Evolutionary conservation across 1,139 yeast species (phyloP).

Genomic region (Zygosaccharomyces sapae): DNA sequence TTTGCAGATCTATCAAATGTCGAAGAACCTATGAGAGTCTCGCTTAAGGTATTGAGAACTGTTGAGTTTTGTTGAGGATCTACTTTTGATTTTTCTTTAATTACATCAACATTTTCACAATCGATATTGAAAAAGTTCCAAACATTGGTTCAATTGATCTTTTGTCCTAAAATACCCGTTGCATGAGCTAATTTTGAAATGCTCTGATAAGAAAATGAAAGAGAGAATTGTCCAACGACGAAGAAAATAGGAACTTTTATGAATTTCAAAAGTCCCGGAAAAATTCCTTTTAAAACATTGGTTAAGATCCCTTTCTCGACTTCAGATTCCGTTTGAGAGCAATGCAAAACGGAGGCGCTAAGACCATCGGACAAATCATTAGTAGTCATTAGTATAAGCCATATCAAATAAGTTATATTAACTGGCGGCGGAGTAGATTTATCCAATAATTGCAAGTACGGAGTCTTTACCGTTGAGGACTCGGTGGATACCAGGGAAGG

Average conservation of each 20-base stretch:
- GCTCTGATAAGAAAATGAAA: constrained; percentile 65
- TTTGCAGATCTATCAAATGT: constrained; percentile 1
- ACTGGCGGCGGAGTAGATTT: constrained; percentile 64
- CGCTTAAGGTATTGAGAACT: constrained; percentile 46
- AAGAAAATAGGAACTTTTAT: constrained; percentile 56
- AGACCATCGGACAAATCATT: constrained; percentile 64
- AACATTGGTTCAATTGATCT: constrained; percentile 54
- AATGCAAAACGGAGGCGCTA: constrained; percentile 48
- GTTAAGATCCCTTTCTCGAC: constrained; percentile 40
- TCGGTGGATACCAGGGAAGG: constrained; percentile 32
- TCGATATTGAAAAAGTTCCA: constrained; percentile 56
- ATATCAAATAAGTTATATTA: constrained; percentile 60
- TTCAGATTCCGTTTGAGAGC: constrained; percentile 27
- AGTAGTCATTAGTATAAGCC: constrained; percentile 53
- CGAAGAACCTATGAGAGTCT: constrained; percentile 57
- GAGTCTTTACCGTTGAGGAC: constrained; percentile 46
- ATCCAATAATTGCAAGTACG: constrained; percentile 71
- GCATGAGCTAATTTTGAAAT: constrained; percentile 76
- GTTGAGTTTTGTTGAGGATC: constrained; percentile 25
- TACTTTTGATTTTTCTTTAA: constrained; percentile 6
- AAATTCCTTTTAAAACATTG: constrained; percentile 32
- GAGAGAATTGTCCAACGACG: constrained; percentile 58
- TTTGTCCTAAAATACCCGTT: constrained; percentile 61
- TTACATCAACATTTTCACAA: constrained; percentile 41
- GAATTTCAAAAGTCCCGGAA: constrained; percentile 48